phyloP scores from a whole-genome alignment of 2,329 filamentous ascomycete species.

The Aureobasidium subglaciale region DNA sequence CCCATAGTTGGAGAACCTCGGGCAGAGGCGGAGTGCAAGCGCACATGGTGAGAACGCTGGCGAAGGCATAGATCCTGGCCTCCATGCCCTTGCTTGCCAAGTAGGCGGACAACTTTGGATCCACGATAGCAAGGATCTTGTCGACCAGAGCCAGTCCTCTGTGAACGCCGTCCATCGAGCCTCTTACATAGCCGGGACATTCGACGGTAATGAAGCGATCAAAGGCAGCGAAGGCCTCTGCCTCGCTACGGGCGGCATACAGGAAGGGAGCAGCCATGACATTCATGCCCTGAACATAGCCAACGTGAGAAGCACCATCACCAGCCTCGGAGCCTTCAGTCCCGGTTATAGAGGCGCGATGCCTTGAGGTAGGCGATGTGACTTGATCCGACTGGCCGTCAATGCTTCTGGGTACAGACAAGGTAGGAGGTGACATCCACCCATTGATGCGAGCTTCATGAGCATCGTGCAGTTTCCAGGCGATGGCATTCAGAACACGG shows the following conservation, averaged over 20 bases:
- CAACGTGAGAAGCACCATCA: constrained; percentile 57
- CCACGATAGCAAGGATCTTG: constrained; percentile 83
- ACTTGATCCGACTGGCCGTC: constrained; percentile 43
- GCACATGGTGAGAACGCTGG: constrained; percentile 87
- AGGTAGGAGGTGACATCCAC: constrained; percentile 43
- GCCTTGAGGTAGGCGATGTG: constrained; percentile 28
- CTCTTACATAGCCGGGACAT: constrained; percentile 87
- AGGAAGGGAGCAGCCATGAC: constrained; percentile 92
- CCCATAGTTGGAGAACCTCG: constrained; percentile 89
- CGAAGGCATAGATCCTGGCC: constrained; percentile 93
- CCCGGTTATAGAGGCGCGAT: constrained; percentile 40
- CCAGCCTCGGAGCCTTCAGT: constrained; percentile 58
- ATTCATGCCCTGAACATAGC: constrained; percentile 98
- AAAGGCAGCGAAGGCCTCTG: constrained; percentile 89
- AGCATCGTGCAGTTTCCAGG: constrained; percentile 85
- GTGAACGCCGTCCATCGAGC: constrained; percentile 96
- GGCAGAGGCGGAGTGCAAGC: constrained; percentile 92
- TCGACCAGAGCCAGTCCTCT: constrained; percentile 86
- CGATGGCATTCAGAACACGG: constrained; percentile 86
- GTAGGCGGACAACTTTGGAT: constrained; percentile 77
- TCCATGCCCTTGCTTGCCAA: constrained; percentile 80
- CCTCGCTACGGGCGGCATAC: constrained; percentile 88
- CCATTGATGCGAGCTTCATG: constrained; percentile 51
- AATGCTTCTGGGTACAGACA: constrained; percentile 43
- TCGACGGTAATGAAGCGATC: constrained; percentile 80